Evolutionary conservation across 208 protist species (phyloP).

Genomic region (Trypanosoma conorhini): DNA sequence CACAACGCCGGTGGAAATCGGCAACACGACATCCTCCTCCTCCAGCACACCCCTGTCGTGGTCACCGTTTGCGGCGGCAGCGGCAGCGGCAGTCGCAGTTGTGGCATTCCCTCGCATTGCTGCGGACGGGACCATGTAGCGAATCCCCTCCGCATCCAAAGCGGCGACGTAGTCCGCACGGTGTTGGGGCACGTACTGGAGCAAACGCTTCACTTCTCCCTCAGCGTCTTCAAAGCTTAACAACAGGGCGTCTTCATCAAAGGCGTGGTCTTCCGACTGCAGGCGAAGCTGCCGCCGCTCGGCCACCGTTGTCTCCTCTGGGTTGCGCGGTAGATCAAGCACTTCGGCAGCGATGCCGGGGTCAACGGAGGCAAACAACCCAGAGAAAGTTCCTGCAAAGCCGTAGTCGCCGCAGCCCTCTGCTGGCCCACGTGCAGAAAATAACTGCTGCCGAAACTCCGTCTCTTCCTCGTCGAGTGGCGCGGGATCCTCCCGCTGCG

Average conservation of each 20-base stretch:
- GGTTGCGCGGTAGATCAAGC: slow-evolving; percentile 42
- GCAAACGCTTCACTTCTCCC: slow-evolving; percentile 60
- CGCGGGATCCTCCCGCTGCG: neutral
- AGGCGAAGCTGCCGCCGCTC: slow-evolving; percentile 57
- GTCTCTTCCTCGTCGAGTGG: slow-evolving; percentile 52
- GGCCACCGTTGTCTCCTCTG: slow-evolving; percentile 49
- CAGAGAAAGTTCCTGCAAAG: slow-evolving; percentile 79
- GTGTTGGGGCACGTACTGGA: slow-evolving; percentile 69
- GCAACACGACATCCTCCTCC: slow-evolving; percentile 55
- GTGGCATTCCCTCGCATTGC: neutral
- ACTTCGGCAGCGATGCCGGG: slow-evolving; percentile 61
- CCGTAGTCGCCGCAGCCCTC: slow-evolving; percentile 56
- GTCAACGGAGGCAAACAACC: slow-evolving; percentile 65
- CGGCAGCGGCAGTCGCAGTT: neutral
- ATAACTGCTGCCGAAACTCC: slow-evolving; percentile 65
- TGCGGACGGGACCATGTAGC: slow-evolving; percentile 15
- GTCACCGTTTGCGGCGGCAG: slow-evolving; percentile 4
- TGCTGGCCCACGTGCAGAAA: slow-evolving; percentile 23
- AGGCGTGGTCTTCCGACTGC: slow-evolving; percentile 46
- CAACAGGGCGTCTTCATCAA: slow-evolving; percentile 73
- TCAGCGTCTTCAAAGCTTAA: slow-evolving; percentile 70
- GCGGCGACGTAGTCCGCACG: slow-evolving; percentile 51
- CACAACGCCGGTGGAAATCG: slow-evolving; percentile 29
- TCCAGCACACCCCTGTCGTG: slow-evolving; percentile 37
- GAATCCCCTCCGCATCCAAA: slow-evolving; percentile 33